These are phyloP conservation scores for Talaromyces trachyspermus DNA, from an alignment of 495 filamentous ascomycete genomes.

Conservation along the genomic window DNA sequence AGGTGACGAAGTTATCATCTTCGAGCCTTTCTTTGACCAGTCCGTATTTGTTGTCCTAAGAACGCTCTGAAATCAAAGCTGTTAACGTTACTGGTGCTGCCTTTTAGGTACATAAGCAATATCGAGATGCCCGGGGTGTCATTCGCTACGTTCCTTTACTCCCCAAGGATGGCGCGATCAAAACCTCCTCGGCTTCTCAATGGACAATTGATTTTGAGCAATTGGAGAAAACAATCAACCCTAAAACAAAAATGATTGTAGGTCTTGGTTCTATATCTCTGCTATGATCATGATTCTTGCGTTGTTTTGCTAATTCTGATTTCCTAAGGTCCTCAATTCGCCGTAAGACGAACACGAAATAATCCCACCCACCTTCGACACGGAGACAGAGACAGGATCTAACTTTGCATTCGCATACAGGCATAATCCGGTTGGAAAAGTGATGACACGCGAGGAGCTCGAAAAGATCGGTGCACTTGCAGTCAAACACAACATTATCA, in stretches of 20 bases:
- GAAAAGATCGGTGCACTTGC: constrained; percentile 80
- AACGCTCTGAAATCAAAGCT: not conserved
- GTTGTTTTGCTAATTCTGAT: too few relatives aligned
- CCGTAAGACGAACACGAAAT: constrained; percentile 31
- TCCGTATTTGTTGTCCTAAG: constrained; percentile 31
- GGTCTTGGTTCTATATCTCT: constrained; percentile 43
- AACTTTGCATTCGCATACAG: constrained; percentile 24
- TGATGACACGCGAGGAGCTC: constrained; percentile 80
- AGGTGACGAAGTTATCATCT: constrained; percentile 93
- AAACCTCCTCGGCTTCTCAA: constrained; percentile 75
- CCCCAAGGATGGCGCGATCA: constrained; percentile 70
- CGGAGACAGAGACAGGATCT: not conserved
- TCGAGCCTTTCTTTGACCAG: constrained; percentile 99
- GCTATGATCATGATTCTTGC: too few relatives aligned
- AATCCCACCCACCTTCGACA: too few relatives aligned
- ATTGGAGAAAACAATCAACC: constrained; percentile 76
- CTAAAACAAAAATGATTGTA: constrained; percentile 91
- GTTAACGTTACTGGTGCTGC: too few relatives aligned
- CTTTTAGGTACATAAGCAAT: constrained; percentile 78
- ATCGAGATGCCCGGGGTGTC: constrained; percentile 96
- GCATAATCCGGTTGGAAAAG: constrained; percentile 97
- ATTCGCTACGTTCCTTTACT: constrained; percentile 91
- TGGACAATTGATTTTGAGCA: constrained; percentile 82
- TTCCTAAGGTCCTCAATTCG: constrained; percentile 37
- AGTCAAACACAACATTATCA: constrained; percentile 89